Conservation (phyloP, 225 moss, liverwort and hornwort genomes). For the Polytrichum commune region DNA sequence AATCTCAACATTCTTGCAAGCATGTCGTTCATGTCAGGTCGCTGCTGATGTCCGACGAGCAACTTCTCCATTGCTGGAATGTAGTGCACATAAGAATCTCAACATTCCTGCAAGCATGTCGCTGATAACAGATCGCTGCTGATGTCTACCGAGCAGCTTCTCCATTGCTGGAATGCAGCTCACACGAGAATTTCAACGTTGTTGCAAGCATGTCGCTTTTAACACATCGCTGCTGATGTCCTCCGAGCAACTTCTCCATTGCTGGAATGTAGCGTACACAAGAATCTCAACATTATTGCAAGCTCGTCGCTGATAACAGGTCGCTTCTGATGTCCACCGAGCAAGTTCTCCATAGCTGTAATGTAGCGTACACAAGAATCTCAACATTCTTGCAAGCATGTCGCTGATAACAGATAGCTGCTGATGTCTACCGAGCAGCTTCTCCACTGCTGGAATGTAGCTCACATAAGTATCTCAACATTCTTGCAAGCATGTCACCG, state of each 20-base stretch:
- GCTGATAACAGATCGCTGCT: background rate
- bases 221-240: background rate
- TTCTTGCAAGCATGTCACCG: constrained; percentile 29
- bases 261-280: constrained; percentile 17
- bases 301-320: constrained; percentile 19
- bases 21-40: constrained; percentile 17
- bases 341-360: too few species aligned
- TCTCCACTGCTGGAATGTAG: constrained; percentile 15
- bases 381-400: too few species aligned
- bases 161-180: too few species aligned
- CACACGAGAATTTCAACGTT: too few species aligned
- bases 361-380: too few species aligned
- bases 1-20: constrained; percentile 15
- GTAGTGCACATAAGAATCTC: constrained; percentile 18
- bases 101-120: constrained; percentile 30
- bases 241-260: background rate
- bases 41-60: background rate
- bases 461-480: constrained; percentile 13
- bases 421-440: background rate
- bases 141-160: too few species aligned
- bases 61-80: constrained; percentile 2
- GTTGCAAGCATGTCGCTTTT: too few species aligned
- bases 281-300: constrained; percentile 14
- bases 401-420: too few species aligned
- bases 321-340: too few species aligned